These are phyloP conservation scores for Jaltomata sinuosa DNA, from an alignment of 257 asterid species.

Conservation along the genomic window DNA sequence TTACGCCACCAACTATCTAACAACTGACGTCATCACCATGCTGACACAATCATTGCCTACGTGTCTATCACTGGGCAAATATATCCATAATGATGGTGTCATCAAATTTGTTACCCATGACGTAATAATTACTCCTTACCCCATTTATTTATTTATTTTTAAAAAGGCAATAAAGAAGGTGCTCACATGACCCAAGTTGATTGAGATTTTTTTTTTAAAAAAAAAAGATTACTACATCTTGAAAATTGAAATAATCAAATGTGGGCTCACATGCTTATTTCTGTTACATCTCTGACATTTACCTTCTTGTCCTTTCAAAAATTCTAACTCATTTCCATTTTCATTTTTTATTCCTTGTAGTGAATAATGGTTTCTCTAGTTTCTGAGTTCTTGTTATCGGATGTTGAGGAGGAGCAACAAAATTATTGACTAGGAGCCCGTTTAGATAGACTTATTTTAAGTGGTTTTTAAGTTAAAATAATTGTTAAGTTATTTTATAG, in stretches of 20 bases:
- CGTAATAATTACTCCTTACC: background rate
- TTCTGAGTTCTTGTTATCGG: background rate
- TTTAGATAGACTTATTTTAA: too few species aligned
- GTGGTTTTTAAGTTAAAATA: too few species aligned
- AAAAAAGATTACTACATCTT: background rate
- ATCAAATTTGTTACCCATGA: background rate
- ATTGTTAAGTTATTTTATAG: too few species aligned
- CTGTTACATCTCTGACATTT: background rate
- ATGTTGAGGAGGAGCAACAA: background rate
- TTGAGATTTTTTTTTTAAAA: too few species aligned
- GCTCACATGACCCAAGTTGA: background rate
- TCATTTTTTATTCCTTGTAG: background rate
- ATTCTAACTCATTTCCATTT: background rate
- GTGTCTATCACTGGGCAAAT: background rate
- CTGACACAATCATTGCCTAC: background rate
- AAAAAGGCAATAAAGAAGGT: background rate
- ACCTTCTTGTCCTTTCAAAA: background rate
- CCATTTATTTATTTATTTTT: too few species aligned
- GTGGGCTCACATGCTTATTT: background rate
- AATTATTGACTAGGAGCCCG: background rate
- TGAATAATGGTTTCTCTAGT: background rate
- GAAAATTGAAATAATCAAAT: background rate
- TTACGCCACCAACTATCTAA: background rate
- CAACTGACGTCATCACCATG: background rate
- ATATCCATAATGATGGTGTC: background rate